Percentiles rank a stretch among this genome's conserved stretches.
Evolutionary conservation across 768 basidiomycete genomes (phyloP).

Genomic region (Panaeolus cyanescens): DNA sequence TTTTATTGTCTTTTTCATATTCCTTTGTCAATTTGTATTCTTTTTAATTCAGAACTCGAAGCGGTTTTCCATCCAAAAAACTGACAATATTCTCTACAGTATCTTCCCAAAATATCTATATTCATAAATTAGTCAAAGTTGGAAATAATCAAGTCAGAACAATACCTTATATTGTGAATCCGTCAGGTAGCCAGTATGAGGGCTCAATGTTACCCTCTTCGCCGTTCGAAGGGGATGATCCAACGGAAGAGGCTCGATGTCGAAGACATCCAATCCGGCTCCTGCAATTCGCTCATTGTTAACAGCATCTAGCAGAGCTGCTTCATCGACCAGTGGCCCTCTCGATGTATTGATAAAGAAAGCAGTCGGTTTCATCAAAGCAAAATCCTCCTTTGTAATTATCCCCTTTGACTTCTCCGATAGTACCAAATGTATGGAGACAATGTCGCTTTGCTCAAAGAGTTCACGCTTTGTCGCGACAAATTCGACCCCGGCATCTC

Average conservation of each 20-base stretch:
- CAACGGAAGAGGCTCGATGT: constrained; percentile 62
- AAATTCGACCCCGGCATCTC: constrained; percentile 50
- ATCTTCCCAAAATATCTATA: constrained; percentile 50
- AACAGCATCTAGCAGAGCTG: constrained; percentile 50
- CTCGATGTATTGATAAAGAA: constrained; percentile 69
- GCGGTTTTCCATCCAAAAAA: constrained; percentile 48
- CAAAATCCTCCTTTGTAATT: constrained; percentile 47
- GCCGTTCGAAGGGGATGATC: constrained; percentile 54
- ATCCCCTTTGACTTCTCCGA: constrained; percentile 52
- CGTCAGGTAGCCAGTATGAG: constrained; percentile 61
- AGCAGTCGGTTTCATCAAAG: constrained; percentile 56
- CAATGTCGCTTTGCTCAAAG: constrained; percentile 53
- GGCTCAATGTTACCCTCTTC: constrained; percentile 58
- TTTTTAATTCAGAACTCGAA: constrained; percentile 6
- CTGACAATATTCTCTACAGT: constrained; percentile 60
- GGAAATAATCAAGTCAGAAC: no score
- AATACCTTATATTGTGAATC: constrained; percentile 52
- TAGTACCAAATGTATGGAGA: constrained; percentile 63
- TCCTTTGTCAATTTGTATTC: background rate
- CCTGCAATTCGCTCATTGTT: constrained; percentile 51
- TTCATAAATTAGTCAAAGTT: constrained; percentile 1
- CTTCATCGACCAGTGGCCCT: constrained; percentile 66
- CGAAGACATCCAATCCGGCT: constrained; percentile 68
- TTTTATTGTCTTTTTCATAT: background rate
- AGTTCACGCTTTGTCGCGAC: constrained; percentile 53